Base-by-base conservation (phyloP, 73 alveolate species). In the Uronychia binucleata region DNA sequence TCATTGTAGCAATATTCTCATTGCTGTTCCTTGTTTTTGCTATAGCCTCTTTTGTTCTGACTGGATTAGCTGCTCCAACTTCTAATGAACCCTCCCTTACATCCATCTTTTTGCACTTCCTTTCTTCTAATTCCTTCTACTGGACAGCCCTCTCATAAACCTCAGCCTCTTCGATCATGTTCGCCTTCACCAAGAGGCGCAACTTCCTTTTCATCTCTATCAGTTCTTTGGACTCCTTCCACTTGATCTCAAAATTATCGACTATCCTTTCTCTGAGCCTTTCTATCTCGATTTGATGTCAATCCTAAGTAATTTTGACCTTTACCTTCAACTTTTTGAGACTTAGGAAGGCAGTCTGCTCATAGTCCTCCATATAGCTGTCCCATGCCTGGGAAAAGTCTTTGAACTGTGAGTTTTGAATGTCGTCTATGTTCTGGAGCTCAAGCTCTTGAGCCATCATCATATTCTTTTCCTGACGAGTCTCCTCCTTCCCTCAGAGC, bases 161-260 rank as follows among this genome's bases (percentile, higher is more conserved):
- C 59, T 79, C 89, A 28, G 97, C 97, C 28, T 92, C 97, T 57
- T 92, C 97, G 57, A 81, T 81, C 34, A 78, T 75, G 58, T 88
- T 91, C 33, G 80, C 80, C 0, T 81, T 60, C 31, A 92, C 93
- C 27, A 87, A 67, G 26, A 87, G 60, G 25, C 86, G 80, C 35
- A 86, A 91, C 75, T 93, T 80, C 79, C 91, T 88, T 32, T 95
- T 89, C 94, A 91, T 89, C 77, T 90, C 96, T 79, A 93, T 80
- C 5, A 93, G 93, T 74, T 93, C 94, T 80, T 93, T 93, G 26
- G 96, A 81, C 14, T 83, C 84, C 84, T 91, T 93, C 27, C 91
- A 78, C 67, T 91, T 91, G 11, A 84, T 87, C 59, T 90, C 79
- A 35, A 58, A 89, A 58, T 93, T 95, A 34, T 83, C 33, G 26